A percentile compares a stretch with the other conserved stretches of the same genome.
These are phyloP conservation scores for Fulvia fulva DNA, from an alignment of 2,329 filamentous ascomycete species.

Conservation along the genomic window DNA sequence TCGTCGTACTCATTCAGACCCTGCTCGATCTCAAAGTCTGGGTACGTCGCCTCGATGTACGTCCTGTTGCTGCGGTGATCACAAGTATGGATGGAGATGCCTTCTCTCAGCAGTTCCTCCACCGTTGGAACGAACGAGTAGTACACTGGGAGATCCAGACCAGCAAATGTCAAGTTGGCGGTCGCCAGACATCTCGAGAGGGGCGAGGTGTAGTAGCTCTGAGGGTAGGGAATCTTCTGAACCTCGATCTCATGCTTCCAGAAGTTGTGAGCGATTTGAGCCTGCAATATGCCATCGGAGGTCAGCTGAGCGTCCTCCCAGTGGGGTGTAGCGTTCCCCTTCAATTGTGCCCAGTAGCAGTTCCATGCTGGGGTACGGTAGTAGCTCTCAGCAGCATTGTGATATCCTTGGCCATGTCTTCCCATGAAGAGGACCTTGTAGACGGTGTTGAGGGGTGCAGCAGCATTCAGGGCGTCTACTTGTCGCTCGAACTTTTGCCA, in stretches of 20 bases:
- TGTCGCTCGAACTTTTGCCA: conserved; percentile 63
- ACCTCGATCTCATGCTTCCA: conserved; percentile 54
- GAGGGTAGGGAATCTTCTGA: conserved; percentile 57
- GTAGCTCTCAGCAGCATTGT: conserved; percentile 61
- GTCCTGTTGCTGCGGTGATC: conserved; percentile 57
- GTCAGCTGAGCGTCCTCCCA: conserved; percentile 65
- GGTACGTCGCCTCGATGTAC: conserved; percentile 52
- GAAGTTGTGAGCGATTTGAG: conserved; percentile 56
- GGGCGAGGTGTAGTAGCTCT: conserved; percentile 64
- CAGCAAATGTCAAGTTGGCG: conserved; percentile 58
- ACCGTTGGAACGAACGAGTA: conserved; percentile 56
- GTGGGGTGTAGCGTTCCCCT: conserved; percentile 59
- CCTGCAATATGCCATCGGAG: conserved; percentile 53
- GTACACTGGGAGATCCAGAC: conserved; percentile 50
- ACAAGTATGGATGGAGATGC: conserved; percentile 64
- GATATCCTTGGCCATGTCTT: conserved; percentile 64
- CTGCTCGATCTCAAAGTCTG: conserved; percentile 54
- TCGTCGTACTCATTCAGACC: conserved; percentile 58
- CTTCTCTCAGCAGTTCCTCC: conserved; percentile 65
- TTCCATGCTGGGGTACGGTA: conserved; percentile 69
- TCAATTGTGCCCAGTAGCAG: conserved; percentile 59
- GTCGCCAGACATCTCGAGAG: conserved; percentile 61
- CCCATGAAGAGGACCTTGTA: conserved; percentile 69
- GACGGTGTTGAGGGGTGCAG: conserved; percentile 48
- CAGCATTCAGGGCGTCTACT: conserved; percentile 54